Evolutionary conservation across 495 filamentous ascomycete genomes (phyloP).

Genomic region (Aspergillus panamensis): DNA sequence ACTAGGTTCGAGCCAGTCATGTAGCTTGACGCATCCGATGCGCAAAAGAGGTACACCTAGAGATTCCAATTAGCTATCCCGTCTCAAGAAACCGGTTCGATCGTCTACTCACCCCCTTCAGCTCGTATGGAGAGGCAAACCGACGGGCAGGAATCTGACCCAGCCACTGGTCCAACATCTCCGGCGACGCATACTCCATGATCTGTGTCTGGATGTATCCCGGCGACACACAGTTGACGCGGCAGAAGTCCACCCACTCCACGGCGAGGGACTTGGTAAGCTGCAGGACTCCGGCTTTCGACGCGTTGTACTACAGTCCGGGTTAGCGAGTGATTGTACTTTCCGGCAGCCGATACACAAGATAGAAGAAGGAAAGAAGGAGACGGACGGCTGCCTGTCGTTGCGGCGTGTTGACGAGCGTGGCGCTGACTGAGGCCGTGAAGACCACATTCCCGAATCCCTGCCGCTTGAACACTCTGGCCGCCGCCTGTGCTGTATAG

Average conservation of each 20-base stretch:
- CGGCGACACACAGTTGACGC: slow-evolving; percentile 45
- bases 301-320: slow-evolving; percentile 33
- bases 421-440: slow-evolving; percentile 27
- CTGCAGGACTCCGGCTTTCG: slow-evolving; percentile 38
- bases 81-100: neutral
- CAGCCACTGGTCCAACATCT: slow-evolving; percentile 27
- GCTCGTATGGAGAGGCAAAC: slow-evolving; percentile 30
- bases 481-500: slow-evolving; percentile 38
- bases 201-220: slow-evolving; percentile 45
- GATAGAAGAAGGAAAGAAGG: no score
- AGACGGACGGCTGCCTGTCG: slow-evolving; percentile 27
- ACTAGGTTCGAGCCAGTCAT: slow-evolving; percentile 37
- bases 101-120: slow-evolving; percentile 30
- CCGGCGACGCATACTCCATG: slow-evolving; percentile 21
- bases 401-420: slow-evolving; percentile 33
- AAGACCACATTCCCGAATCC: slow-evolving; percentile 28
- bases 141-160: slow-evolving; percentile 31
- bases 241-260: slow-evolving; percentile 39
- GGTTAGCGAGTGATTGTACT: no score
- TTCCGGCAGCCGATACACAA: no score
- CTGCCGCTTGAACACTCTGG: slow-evolving; percentile 26
- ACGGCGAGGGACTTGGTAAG: slow-evolving; percentile 36
- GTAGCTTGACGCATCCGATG: slow-evolving; percentile 36
- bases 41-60: slow-evolving; percentile 33
- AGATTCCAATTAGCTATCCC: neutral